Evolutionary conservation across 139 green algal genomes (phyloP).

Genomic region (Cymbomonas tetramitiformis): DNA sequence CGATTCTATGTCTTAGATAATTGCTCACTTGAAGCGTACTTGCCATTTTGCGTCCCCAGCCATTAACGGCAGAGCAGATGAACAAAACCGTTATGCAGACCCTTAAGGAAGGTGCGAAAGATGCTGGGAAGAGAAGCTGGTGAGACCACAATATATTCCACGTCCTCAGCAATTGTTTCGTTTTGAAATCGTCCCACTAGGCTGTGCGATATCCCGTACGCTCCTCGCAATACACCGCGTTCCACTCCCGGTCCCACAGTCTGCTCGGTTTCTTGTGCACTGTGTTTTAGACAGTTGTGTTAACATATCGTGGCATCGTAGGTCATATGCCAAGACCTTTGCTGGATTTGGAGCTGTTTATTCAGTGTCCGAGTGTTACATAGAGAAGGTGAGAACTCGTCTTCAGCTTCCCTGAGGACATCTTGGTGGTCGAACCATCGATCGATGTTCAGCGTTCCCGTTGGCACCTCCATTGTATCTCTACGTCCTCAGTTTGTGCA

Average conservation of each 20-base stretch:
- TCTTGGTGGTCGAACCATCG: neutral
- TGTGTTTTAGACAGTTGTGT: too few species aligned
- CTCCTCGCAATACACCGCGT: neutral
- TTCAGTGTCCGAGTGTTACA: constrained; percentile 77
- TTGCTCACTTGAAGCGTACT: too few species aligned
- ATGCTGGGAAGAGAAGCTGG: neutral
- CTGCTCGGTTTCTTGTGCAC: too few species aligned
- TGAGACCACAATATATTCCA: neutral
- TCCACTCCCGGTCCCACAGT: too few species aligned
- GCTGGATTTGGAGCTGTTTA: constrained; percentile 74
- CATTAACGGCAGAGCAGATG: neutral
- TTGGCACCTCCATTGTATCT: too few species aligned
- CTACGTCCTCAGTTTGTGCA: too few species aligned
- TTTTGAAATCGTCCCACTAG: constrained; percentile 1
- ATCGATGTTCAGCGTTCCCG: neutral
- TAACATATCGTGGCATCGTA: too few species aligned
- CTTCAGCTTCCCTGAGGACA: neutral
- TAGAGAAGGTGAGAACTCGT: constrained; percentile 74
- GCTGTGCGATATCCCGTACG: neutral
- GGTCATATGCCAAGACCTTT: constrained; percentile 67
- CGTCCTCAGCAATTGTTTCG: neutral
- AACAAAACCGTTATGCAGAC: constrained; percentile 2
- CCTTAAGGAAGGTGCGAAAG: neutral
- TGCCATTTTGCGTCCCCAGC: too few species aligned
- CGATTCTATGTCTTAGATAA: too few species aligned